These are phyloP conservation scores for Heterococcus sp. DNA, from an alignment of 108 stramenopile genomes.

Conservation along the genomic window DNA sequence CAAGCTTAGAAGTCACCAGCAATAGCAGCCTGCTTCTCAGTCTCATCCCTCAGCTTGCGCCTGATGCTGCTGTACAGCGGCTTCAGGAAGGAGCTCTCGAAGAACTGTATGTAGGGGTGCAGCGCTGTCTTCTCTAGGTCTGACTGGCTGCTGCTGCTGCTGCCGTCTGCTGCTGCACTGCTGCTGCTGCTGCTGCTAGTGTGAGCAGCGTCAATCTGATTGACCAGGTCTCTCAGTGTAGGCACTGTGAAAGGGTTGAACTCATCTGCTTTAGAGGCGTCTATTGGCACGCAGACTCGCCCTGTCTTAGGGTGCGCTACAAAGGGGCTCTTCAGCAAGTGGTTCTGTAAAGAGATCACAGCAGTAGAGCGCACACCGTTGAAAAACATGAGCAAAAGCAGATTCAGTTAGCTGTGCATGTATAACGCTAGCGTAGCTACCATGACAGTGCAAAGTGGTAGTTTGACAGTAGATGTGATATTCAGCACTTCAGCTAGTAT, in stretches of 20 bases:
- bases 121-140: slow-evolving; percentile 22
- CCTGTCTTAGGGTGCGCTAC: slow-evolving; percentile 94
- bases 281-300: slow-evolving; percentile 95
- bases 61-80: slow-evolving; percentile 15
- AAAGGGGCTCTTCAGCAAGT: slow-evolving; percentile 97
- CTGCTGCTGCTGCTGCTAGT: slow-evolving; percentile 17
- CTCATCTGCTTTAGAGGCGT: slow-evolving; percentile 36
- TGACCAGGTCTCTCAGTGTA: slow-evolving; percentile 42
- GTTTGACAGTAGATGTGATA: no score
- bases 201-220: slow-evolving; percentile 39
- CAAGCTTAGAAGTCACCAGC: slow-evolving; percentile 11
- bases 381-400: no score
- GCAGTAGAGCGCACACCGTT: no score
- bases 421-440: no score
- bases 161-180: slow-evolving; percentile 3
- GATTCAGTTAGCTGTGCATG: no score
- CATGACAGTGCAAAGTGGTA: no score
- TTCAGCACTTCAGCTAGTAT: no score
- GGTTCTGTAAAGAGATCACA: no score
- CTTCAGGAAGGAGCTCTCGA: slow-evolving; percentile 40
- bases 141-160: background rate
- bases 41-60: slow-evolving; percentile 8
- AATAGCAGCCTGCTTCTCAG: slow-evolving; percentile 21
- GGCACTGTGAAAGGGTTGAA: slow-evolving; percentile 65
- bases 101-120: slow-evolving; percentile 15